Percentiles rank a stretch among this genome's conserved stretches.
These are phyloP conservation scores for Cercospora zeina DNA, from an alignment of 2,329 filamentous ascomycete genomes.

Conservation along the genomic window DNA sequence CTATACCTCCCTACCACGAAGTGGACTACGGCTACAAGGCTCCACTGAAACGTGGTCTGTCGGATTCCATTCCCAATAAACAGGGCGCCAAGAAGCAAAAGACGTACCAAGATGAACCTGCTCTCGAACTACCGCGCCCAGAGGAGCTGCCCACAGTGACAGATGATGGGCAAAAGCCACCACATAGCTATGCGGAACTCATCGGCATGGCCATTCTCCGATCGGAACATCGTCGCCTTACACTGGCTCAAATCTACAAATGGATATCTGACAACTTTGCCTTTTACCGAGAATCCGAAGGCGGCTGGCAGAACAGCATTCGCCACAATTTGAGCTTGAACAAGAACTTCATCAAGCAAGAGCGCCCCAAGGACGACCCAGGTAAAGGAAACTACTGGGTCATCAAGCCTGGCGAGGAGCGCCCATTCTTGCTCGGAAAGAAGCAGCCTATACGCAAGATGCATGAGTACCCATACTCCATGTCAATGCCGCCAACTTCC, in stretches of 20 bases:
- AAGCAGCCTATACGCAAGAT: slow-evolving; percentile 56
- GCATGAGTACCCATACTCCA: slow-evolving; percentile 50
- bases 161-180: slow-evolving; percentile 86
- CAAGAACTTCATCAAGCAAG: slow-evolving; percentile 94
- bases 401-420: slow-evolving; percentile 86
- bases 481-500: slow-evolving; percentile 31
- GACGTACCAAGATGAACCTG: slow-evolving; percentile 52
- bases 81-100: slow-evolving; percentile 64
- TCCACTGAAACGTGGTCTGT: slow-evolving; percentile 60
- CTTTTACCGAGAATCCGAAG: slow-evolving; percentile 81
- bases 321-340: slow-evolving; percentile 95
- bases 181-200: slow-evolving; percentile 88
- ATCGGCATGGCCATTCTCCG: slow-evolving; percentile 97
- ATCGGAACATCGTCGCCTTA: slow-evolving; percentile 78
- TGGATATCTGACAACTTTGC: slow-evolving; percentile 97
- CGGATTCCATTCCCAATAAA: slow-evolving; percentile 65
- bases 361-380: slow-evolving; percentile 92
- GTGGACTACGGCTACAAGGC: slow-evolving; percentile 48
- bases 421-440: slow-evolving; percentile 87
- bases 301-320: slow-evolving; percentile 98
- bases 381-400: slow-evolving; percentile 98
- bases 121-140: slow-evolving; percentile 62
- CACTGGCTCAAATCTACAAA: slow-evolving; percentile 94
- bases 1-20: slow-evolving; percentile 43
- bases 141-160: slow-evolving; percentile 77